Evolutionary conservation across 164 flowering plant genomes (phyloP).

Genomic region (Piper betle): DNA sequence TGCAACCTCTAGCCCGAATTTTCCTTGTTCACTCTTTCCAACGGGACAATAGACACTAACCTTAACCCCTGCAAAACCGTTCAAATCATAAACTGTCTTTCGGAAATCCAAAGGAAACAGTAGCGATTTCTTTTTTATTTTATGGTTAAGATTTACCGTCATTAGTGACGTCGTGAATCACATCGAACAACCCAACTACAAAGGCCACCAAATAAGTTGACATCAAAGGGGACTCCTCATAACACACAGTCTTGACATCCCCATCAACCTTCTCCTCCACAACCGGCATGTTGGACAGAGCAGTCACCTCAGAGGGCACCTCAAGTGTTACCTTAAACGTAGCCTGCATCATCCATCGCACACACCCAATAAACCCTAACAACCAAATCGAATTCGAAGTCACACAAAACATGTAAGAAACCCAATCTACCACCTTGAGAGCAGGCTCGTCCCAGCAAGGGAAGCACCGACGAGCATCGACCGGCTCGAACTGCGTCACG

Average conservation of each 20-base stretch:
- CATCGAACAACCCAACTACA: conserved; percentile 91
- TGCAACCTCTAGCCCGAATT: conserved; percentile 86
- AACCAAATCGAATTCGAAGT: background rate
- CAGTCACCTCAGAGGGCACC: conserved; percentile 68
- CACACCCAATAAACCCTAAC: background rate
- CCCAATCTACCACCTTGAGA: conserved; percentile 46
- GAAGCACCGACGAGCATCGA: conserved; percentile 91
- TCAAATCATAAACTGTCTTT: background rate
- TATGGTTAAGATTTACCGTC: conserved; percentile 44
- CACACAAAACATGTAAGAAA: background rate
- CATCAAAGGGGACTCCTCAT: conserved; percentile 86
- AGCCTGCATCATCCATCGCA: conserved; percentile 36
- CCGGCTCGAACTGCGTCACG: conserved; percentile 91
- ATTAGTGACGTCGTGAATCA: conserved; percentile 66
- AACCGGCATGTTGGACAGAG: conserved; percentile 95
- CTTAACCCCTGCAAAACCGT: conserved; percentile 39
- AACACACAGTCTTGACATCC: conserved; percentile 47
- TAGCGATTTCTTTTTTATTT: background rate
- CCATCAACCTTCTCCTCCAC: conserved; percentile 57
- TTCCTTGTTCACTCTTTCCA: conserved; percentile 81
- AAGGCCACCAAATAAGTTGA: conserved; percentile 93
- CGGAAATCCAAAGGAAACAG: background rate
- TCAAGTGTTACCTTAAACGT: conserved; percentile 76
- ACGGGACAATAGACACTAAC: conserved; percentile 86
- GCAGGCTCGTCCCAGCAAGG: conserved; percentile 99